These are phyloP conservation scores for Halteria grandinella DNA, from an alignment of 73 alveolate genomes.

Conservation along the genomic window DNA sequence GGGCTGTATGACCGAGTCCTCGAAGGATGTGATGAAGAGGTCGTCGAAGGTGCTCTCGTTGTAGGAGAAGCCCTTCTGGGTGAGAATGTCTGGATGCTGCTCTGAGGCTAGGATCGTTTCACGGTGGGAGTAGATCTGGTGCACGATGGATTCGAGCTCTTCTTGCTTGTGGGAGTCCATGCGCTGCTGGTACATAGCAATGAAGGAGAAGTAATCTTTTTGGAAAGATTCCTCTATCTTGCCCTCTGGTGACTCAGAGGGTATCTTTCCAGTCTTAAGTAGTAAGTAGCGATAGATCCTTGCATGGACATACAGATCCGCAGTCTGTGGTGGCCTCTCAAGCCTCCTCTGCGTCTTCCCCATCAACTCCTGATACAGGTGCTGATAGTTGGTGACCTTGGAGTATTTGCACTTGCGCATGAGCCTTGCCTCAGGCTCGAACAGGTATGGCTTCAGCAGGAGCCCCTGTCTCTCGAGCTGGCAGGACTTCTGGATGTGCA, in stretches of 20 bases:
- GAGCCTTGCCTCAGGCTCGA: slow-evolving; percentile 48
- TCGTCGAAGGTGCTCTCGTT: slow-evolving; percentile 59
- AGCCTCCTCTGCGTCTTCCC: slow-evolving; percentile 13
- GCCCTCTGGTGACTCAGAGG: neutral
- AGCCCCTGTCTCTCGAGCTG: slow-evolving; percentile 34
- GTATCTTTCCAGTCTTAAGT: slow-evolving; percentile 2
- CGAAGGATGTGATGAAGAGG: slow-evolving; percentile 28
- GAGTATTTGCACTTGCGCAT: slow-evolving; percentile 7
- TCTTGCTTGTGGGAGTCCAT: slow-evolving; percentile 4
- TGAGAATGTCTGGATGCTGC: slow-evolving; percentile 26
- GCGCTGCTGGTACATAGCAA: slow-evolving; percentile 35
- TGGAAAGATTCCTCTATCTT: neutral
- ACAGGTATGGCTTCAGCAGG: neutral
- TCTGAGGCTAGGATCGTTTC: slow-evolving; percentile 12
- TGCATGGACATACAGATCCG: slow-evolving; percentile 28
- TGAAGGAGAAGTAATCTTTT: slow-evolving; percentile 37
- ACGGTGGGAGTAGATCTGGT: neutral
- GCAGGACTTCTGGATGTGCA: slow-evolving; percentile 13
- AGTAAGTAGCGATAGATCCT: slow-evolving; percentile 30
- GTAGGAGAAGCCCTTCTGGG: slow-evolving; percentile 43
- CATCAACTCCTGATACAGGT: neutral
- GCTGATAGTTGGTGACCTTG: neutral
- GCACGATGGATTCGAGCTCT: slow-evolving; percentile 16
- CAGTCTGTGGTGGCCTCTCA: slow-evolving; percentile 35
- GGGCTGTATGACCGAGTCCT: neutral